Base-by-base conservation (phyloP, 2,329 filamentous ascomycete species). In the Trichophyton benhamiae region DNA sequence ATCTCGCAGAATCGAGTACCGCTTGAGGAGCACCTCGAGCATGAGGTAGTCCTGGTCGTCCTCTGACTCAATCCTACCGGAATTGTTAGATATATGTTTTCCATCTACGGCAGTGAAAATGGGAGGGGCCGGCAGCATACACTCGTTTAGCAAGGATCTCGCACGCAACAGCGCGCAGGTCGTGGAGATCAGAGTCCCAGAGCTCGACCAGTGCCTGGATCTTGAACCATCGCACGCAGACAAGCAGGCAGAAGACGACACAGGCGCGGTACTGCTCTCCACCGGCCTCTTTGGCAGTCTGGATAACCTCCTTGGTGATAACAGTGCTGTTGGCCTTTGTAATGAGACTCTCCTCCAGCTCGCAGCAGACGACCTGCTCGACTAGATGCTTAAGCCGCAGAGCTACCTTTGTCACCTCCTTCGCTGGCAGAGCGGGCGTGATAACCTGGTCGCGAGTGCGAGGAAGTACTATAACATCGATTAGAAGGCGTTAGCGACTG, bases 321-420 rank as follows among this genome's bases (percentile, higher is more conserved):
- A 99, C 80, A 53, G 84, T 83, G 74, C 89, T 95, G 74, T 97
- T 91, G 2, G 92, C 84, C 58, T 81, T 81, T 3, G 88, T 94
- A 70, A 99, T 80, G 61, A 83, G 78, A 3, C 80, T 80, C 70
- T 89, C 84, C 62, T 94, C 87, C 44, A 99, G 80, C 74, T 99
- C 94, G 77, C 89, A 96, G 1, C 92, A 89, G 27, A 99, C 83
- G 61, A 91, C 87, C 72, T 91, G 83, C 74, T 96, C 91, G 68
- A 99, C 85, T 67, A 96, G 85, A 71, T 95, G 90, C 68, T 92
- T 95, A 65, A 99, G 80, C 62, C 91, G 89, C 15, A 99, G 82
- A 27, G 91, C 92, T 61, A 95, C 82, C 72, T 91, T 91, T 64
- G 92, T 96, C 64, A 96, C 91, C 68, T 94, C 87, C 63, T 82